A percentile compares a stretch with the other conserved stretches of the same genome.
These are phyloP conservation scores for Biscutella auriculata DNA, from an alignment of 441 rosid species.

Conservation along the genomic window DNA sequence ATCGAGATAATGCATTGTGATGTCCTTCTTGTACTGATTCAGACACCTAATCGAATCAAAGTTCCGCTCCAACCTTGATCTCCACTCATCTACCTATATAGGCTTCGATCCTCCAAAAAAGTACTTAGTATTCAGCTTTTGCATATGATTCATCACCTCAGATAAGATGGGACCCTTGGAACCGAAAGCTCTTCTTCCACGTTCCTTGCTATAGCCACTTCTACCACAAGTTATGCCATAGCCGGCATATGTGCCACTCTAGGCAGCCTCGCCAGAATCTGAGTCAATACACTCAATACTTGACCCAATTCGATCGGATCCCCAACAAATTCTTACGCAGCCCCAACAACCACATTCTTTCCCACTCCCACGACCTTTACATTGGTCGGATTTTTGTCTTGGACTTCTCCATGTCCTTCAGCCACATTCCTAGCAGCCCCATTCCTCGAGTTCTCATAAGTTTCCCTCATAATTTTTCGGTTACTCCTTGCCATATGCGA, in stretches of 20 bases:
- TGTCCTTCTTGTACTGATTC: not conserved
- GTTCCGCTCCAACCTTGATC: not conserved
- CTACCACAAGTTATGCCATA: too few species aligned
- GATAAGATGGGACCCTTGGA: not conserved
- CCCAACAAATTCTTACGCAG: not conserved
- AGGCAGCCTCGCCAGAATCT: not conserved
- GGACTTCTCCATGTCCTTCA: too few species aligned
- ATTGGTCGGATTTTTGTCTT: too few species aligned
- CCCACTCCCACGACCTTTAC: too few species aligned
- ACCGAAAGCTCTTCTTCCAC: not conserved
- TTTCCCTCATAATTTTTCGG: too few species aligned
- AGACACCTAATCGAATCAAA: not conserved
- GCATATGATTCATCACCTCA: not conserved
- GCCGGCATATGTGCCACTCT: not conserved
- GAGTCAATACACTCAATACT: not conserved
- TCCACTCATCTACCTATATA: not conserved
- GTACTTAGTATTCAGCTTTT: not conserved
- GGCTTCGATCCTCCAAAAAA: not conserved
- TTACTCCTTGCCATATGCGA: too few species aligned
- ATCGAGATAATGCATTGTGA: not conserved
- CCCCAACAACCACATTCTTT: too few species aligned
- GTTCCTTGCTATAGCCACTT: not conserved
- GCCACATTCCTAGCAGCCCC: too few species aligned
- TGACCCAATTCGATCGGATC: not conserved
- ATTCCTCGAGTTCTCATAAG: too few species aligned